Evolutionary conservation across 208 protist genomes (phyloP).

Genomic region (Porcisia deanei): DNA sequence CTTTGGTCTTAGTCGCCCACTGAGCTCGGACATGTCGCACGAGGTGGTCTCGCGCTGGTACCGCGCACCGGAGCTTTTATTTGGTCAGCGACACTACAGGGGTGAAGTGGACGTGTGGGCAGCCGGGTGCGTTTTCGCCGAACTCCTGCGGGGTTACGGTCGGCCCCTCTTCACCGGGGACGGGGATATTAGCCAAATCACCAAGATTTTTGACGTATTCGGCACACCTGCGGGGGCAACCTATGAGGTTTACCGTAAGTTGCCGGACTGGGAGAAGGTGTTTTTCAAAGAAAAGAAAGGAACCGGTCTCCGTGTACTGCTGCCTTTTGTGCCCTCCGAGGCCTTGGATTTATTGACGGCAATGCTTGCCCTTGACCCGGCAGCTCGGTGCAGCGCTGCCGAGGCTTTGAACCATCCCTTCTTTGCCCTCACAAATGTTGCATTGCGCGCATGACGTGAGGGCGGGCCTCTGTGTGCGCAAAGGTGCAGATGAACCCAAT

Average conservation of each 20-base stretch:
- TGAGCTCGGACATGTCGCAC: conserved; percentile 94
- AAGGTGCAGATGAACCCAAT: background rate
- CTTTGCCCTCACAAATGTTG: conserved; percentile 22
- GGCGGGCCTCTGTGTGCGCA: background rate
- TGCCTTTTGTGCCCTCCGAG: conserved; percentile 66
- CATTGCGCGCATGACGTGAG: background rate
- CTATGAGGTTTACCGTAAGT: conserved; percentile 85
- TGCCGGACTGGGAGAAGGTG: conserved; percentile 95
- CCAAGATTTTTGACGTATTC: conserved; percentile 95
- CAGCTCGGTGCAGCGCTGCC: conserved; percentile 41
- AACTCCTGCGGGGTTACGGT: conserved; percentile 90
- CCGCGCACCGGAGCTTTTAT: conserved; percentile 98
- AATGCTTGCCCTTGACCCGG: conserved; percentile 65
- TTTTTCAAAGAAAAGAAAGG: conserved; percentile 63
- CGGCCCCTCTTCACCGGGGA: conserved; percentile 94
- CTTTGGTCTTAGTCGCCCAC: conserved; percentile 81
- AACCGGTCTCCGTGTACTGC: conserved; percentile 33
- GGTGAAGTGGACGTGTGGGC: conserved; percentile 96
- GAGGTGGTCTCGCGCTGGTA: conserved; percentile 99
- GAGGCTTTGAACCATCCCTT: conserved; percentile 68
- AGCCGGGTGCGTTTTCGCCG: conserved; percentile 96
- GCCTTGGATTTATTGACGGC: conserved; percentile 55
- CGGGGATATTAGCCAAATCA: conserved; percentile 83
- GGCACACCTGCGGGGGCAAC: conserved; percentile 92
- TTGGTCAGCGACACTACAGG: conserved; percentile 93